Conservation (phyloP, 2,329 filamentous ascomycete genomes). For the Cytospora leucostoma region DNA sequence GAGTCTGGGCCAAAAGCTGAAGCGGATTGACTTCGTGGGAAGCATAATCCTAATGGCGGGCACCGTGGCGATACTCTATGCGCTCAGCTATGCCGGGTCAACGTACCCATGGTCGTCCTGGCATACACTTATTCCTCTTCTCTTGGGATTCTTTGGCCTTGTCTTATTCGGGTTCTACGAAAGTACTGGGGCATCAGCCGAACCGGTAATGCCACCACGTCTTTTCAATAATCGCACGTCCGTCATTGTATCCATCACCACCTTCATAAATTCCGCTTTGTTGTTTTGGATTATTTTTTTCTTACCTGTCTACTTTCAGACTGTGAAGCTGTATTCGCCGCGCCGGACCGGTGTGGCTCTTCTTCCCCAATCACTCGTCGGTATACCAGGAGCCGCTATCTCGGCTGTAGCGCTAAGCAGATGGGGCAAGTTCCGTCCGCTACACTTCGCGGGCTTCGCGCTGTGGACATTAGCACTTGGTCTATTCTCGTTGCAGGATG, state of each 20-base stretch:
- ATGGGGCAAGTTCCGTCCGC: no score
- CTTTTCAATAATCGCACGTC: slow-evolving; percentile 29
- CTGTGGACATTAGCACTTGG: no score
- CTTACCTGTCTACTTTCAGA: slow-evolving; percentile 19
- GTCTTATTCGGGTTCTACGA: slow-evolving; percentile 20
- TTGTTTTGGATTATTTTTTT: slow-evolving; percentile 25
- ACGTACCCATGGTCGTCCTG: slow-evolving; percentile 43
- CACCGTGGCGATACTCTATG: slow-evolving; percentile 40
- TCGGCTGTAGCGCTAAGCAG: no score
- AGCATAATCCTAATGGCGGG: slow-evolving; percentile 35
- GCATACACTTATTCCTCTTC: slow-evolving; percentile 41
- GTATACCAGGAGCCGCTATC: no score
- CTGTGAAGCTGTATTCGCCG: slow-evolving; percentile 34
- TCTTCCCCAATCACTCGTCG: no score
- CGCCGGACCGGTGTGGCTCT: slow-evolving; percentile 38
- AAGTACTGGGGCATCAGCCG: slow-evolving; percentile 10
- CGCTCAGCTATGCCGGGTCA: slow-evolving; percentile 45
- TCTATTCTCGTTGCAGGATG: no score
- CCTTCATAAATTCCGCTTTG: slow-evolving; percentile 22
- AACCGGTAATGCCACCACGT: slow-evolving; percentile 30
- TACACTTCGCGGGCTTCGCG: no score
- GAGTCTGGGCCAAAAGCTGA: slow-evolving; percentile 31
- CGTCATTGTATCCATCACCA: slow-evolving; percentile 14
- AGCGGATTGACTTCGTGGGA: slow-evolving; percentile 38
- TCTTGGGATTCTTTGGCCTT: slow-evolving; percentile 39